Evolutionary conservation across 192 early-diverging fungal species (phyloP).

Genomic region (Entomortierella chlamydospora): DNA sequence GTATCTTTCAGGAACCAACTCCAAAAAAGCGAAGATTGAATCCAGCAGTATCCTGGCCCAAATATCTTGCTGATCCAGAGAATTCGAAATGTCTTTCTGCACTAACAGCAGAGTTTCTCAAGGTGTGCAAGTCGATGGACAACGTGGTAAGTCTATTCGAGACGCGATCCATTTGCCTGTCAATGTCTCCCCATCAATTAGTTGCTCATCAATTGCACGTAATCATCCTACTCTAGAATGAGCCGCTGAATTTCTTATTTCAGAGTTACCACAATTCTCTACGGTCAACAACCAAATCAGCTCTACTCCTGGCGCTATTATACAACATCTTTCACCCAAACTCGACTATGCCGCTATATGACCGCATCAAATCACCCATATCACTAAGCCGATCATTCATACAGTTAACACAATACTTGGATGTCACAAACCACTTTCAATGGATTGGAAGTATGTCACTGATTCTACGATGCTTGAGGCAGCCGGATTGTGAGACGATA

Average conservation of each 20-base stretch:
- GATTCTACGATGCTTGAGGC: slow-evolving; percentile 55
- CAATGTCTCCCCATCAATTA: not conserved
- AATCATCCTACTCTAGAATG: slow-evolving; percentile 19
- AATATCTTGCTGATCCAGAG: slow-evolving; percentile 38
- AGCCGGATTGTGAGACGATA: slow-evolving; percentile 59
- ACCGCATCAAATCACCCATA: slow-evolving; percentile 46
- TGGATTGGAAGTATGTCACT: slow-evolving; percentile 63
- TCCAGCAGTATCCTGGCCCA: slow-evolving; percentile 23
- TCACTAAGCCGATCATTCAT: slow-evolving; percentile 40
- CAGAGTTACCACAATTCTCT: slow-evolving; percentile 35
- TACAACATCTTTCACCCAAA: slow-evolving; percentile 53
- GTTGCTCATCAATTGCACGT: not conserved
- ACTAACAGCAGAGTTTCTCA: slow-evolving; percentile 42
- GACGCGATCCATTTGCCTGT: not conserved
- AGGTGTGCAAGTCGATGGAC: slow-evolving; percentile 46
- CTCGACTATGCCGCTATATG: slow-evolving; percentile 41
- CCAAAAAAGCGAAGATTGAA: slow-evolving; percentile 38
- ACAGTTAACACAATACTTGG: slow-evolving; percentile 47
- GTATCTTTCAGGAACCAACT: slow-evolving; percentile 36
- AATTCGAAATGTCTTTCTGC: slow-evolving; percentile 34
- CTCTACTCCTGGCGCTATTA: slow-evolving; percentile 33
- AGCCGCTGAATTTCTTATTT: slow-evolving; percentile 27
- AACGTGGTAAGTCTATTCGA: slow-evolving; percentile 22
- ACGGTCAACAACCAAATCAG: slow-evolving; percentile 31
- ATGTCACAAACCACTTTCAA: slow-evolving; percentile 55